These are phyloP conservation scores for Plantago elongata DNA, from an alignment of 257 asterid species.

Conservation along the genomic window DNA sequence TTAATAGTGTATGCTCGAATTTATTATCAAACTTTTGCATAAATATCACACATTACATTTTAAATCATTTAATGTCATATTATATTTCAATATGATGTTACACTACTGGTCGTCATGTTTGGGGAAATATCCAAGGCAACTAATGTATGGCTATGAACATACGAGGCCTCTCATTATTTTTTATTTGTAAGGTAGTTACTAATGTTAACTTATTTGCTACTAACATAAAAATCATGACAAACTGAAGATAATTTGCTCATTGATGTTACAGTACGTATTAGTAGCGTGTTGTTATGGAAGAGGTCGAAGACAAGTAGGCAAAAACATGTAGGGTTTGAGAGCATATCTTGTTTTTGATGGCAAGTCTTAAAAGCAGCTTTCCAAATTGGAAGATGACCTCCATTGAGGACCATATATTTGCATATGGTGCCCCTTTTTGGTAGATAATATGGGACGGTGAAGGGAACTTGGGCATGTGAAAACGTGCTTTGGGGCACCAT, in stretches of 20 bases:
- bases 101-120: too few species aligned
- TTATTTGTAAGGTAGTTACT: too few species aligned
- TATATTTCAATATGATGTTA: too few species aligned
- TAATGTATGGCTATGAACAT: too few species aligned
- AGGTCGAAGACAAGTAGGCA: background rate
- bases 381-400: slow-evolving; percentile 12
- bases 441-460: slow-evolving; percentile 25
- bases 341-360: slow-evolving; percentile 1
- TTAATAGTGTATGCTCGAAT: too few species aligned
- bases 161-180: too few species aligned
- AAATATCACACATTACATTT: too few species aligned
- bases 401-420: background rate
- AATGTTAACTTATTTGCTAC: background rate
- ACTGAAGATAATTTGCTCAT: background rate
- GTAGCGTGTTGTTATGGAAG: background rate
- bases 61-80: too few species aligned
- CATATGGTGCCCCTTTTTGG: slow-evolving; percentile 14
- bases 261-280: background rate
- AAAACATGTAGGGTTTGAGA: background rate
- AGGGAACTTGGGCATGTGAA: slow-evolving; percentile 30
- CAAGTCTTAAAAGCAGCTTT: slow-evolving; percentile 16
- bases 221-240: background rate
- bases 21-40: too few species aligned
- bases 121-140: too few species aligned
- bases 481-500: slow-evolving; percentile 26